Percentiles rank a stretch among this genome's conserved stretches.
These are phyloP conservation scores for Fusarium annulatum DNA, from an alignment of 2,329 filamentous ascomycete genomes.

Conservation along the genomic window DNA sequence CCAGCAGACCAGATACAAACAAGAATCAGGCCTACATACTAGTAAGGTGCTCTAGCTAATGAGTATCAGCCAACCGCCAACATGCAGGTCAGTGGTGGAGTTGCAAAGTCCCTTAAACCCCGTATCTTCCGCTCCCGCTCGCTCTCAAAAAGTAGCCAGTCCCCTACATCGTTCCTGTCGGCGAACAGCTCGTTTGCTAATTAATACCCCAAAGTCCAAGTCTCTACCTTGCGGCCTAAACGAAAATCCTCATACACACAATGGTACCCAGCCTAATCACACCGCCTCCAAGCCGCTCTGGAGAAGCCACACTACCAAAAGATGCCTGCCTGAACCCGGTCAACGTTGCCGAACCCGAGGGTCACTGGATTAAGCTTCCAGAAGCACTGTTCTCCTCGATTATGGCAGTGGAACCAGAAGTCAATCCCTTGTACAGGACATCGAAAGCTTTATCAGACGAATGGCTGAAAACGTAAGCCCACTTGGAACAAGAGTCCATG, in stretches of 20 bases:
- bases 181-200: background rate
- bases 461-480: slow-evolving; percentile 21
- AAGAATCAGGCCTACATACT: background rate
- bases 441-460: slow-evolving; percentile 20
- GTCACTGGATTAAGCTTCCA: slow-evolving; percentile 17
- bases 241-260: background rate
- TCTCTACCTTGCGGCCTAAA: background rate
- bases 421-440: slow-evolving; percentile 23
- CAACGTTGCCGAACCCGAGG: background rate
- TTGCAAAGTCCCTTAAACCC: background rate
- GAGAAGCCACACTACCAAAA: background rate
- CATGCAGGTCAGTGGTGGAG: background rate
- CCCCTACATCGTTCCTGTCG: background rate
- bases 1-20: background rate
- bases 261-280: slow-evolving; percentile 25
- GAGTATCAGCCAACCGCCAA: background rate
- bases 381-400: slow-evolving; percentile 25
- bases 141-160: background rate
- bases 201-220: background rate
- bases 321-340: slow-evolving; percentile 2
- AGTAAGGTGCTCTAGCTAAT: background rate
- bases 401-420: slow-evolving; percentile 19
- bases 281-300: slow-evolving; percentile 22
- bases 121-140: background rate
- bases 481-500: background rate